Percentiles rank a stretch among this genome's conserved stretches.
Conservation (phyloP, 2,329 filamentous ascomycete genomes). For the Aspergillus sp. region DNA sequence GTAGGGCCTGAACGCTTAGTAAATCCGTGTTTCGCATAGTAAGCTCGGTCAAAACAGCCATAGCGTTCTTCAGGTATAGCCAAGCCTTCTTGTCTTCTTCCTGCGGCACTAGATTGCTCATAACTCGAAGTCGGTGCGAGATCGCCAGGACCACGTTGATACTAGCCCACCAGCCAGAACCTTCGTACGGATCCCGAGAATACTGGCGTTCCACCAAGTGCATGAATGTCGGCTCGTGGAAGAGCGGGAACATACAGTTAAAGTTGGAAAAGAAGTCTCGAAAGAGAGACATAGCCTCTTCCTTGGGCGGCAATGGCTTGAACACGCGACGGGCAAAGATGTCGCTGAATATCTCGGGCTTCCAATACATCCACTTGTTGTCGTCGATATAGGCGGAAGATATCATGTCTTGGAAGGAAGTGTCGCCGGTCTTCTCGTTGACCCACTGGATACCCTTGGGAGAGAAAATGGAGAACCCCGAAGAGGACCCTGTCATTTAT, state of each 20-base stretch:
- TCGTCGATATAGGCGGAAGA: slow-evolving; percentile 86
- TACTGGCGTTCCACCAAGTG: slow-evolving; percentile 94
- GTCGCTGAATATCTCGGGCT: slow-evolving; percentile 93
- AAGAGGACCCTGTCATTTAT: slow-evolving; percentile 73
- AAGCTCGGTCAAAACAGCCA: slow-evolving; percentile 88
- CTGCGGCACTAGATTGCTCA: slow-evolving; percentile 87
- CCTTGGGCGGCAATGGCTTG: slow-evolving; percentile 77
- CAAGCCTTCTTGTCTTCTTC: slow-evolving; percentile 95
- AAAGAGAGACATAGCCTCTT: slow-evolving; percentile 83
- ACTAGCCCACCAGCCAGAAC: slow-evolving; percentile 97
- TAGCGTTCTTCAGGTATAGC: slow-evolving; percentile 94
- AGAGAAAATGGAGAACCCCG: slow-evolving; percentile 97
- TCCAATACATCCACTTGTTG: slow-evolving; percentile 96
- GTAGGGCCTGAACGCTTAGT: slow-evolving; percentile 86
- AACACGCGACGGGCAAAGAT: slow-evolving; percentile 85
- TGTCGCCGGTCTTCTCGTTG: slow-evolving; percentile 95
- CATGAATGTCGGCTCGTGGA: slow-evolving; percentile 98
- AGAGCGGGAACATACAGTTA: slow-evolving; percentile 97
- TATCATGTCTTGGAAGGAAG: slow-evolving; percentile 93
- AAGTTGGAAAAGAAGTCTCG: slow-evolving; percentile 98
- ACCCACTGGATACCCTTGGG: slow-evolving; percentile 99
- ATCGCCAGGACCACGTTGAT: slow-evolving; percentile 94
- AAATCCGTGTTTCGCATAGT: slow-evolving; percentile 96
- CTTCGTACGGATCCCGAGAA: slow-evolving; percentile 86
- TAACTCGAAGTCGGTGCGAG: slow-evolving; percentile 85